phyloP scores from a whole-genome alignment of 2,329 filamentous ascomycete genomes.

The Thelonectria olida region DNA sequence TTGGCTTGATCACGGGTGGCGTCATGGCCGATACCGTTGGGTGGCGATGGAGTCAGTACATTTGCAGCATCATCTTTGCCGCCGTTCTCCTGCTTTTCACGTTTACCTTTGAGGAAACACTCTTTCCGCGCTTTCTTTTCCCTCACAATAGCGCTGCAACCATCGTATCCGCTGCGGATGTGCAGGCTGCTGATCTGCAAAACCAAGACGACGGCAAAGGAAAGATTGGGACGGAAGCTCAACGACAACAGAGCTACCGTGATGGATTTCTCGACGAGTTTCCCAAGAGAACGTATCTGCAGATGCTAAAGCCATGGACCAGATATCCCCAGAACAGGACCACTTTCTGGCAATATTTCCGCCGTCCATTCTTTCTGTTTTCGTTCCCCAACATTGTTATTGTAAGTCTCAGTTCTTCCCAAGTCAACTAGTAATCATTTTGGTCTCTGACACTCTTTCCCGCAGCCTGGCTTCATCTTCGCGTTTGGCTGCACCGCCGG shows the following conservation, averaged over 20 bases:
- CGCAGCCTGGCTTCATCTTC: constrained; percentile 7
- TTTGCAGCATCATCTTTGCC: constrained; percentile 1
- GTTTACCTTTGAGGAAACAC: constrained; percentile 7
- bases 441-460: background rate
- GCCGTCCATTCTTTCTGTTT: constrained; percentile 8
- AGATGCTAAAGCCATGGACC: constrained; percentile 7
- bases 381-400: constrained; percentile 10
- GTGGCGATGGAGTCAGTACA: constrained; percentile 10
- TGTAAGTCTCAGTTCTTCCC: background rate
- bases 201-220: background rate
- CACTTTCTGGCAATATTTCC: constrained; percentile 13
- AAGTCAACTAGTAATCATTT: background rate
- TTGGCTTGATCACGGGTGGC: constrained; percentile 8
- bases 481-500: constrained; percentile 9
- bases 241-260: background rate
- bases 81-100: constrained; percentile 2
- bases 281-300: constrained; percentile 1
- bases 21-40: constrained; percentile 6
- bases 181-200: background rate
- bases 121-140: constrained; percentile 9
- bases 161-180: background rate
- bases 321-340: constrained; percentile 12
- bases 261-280: constrained; percentile 8
- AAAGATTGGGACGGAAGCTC: background rate
- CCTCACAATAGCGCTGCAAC: background rate